A percentile compares a stretch with the other conserved stretches of the same genome.
Evolutionary conservation across 139 green algal genomes (phyloP).

Genomic region (Picochlorum sp.): DNA sequence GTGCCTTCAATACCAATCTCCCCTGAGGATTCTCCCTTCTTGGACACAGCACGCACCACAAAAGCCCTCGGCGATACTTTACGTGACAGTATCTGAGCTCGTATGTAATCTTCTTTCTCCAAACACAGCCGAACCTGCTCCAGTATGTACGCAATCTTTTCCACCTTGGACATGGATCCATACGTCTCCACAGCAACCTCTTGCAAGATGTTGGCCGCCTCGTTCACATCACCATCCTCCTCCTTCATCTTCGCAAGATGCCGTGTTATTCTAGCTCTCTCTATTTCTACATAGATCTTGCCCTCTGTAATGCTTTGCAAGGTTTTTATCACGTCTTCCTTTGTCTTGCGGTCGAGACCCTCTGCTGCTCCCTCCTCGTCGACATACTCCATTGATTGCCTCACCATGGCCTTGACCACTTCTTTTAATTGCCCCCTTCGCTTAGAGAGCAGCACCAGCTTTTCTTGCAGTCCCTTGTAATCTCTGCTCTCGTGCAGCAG

Average conservation of each 20-base stretch:
- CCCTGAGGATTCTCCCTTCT: constrained; percentile 61
- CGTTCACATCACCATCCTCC: constrained; percentile 78
- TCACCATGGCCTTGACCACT: constrained; percentile 83
- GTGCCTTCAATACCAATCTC: constrained; percentile 88
- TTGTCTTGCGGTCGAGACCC: constrained; percentile 30
- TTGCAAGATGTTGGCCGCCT: constrained; percentile 92
- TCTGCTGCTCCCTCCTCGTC: constrained; percentile 55
- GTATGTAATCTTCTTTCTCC: constrained; percentile 83
- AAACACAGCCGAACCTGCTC: constrained; percentile 87
- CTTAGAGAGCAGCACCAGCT: constrained; percentile 92
- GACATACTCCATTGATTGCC: constrained; percentile 82
- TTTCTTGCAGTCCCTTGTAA: constrained; percentile 88
- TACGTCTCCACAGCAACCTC: constrained; percentile 98
- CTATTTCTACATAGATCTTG: constrained; percentile 99
- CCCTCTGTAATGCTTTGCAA: constrained; percentile 89
- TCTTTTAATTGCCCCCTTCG: constrained; percentile 90
- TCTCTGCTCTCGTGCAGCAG: constrained; percentile 60
- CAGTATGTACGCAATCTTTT: constrained; percentile 98
- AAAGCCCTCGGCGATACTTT: constrained; percentile 92
- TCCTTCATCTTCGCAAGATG: constrained; percentile 84
- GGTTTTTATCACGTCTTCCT: constrained; percentile 88
- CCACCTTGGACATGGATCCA: constrained; percentile 94
- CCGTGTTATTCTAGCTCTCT: constrained; percentile 84
- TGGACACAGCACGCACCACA: constrained; percentile 26
- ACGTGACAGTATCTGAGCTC: constrained; percentile 72